These are phyloP conservation scores for Liquidambar formosana DNA, from an alignment of 164 flowering plant species.

Conservation along the genomic window DNA sequence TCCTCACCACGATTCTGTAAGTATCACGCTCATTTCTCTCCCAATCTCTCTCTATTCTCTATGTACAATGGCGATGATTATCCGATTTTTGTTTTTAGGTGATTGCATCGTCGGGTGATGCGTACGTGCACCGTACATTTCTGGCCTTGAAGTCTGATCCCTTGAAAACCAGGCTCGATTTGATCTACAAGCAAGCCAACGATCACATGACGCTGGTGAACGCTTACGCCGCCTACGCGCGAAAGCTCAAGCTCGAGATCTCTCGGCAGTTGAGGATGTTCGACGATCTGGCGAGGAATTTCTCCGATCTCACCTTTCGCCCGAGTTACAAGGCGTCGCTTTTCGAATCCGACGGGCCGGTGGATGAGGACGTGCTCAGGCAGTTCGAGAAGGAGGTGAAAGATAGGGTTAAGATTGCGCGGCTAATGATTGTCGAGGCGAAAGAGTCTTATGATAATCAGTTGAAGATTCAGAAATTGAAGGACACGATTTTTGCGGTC, in stretches of 20 bases:
- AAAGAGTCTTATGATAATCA: slow-evolving; percentile 94
- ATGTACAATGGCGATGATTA: too few relatives aligned
- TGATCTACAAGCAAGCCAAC: slow-evolving; percentile 76
- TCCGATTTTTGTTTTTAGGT: too few relatives aligned
- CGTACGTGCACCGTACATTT: slow-evolving; percentile 69
- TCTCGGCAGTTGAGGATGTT: slow-evolving; percentile 69
- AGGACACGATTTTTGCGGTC: slow-evolving; percentile 89
- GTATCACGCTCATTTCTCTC: slow-evolving; percentile 7
- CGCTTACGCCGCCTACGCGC: slow-evolving; percentile 83
- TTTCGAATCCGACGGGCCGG: slow-evolving; percentile 54
- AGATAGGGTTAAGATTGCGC: slow-evolving; percentile 69
- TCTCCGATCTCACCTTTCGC: slow-evolving; percentile 50
- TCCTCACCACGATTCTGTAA: slow-evolving; percentile 43
- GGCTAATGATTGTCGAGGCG: slow-evolving; percentile 65
- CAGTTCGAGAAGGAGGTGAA: slow-evolving; percentile 95
- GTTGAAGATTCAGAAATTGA: slow-evolving; percentile 92
- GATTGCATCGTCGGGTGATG: slow-evolving; percentile 41
- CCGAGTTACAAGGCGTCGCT: slow-evolving; percentile 43
- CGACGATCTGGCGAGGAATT: slow-evolving; percentile 66
- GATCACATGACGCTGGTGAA: slow-evolving; percentile 80
- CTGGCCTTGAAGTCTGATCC: slow-evolving; percentile 83
- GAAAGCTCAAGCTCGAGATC: slow-evolving; percentile 85
- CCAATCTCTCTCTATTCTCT: too few relatives aligned
- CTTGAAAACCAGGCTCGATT: slow-evolving; percentile 65
- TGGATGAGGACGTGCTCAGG: slow-evolving; percentile 78